Percentiles rank a stretch among this genome's conserved stretches.
Conservation (phyloP, 78 protist species). For the Creolimax fragrantissima region DNA sequence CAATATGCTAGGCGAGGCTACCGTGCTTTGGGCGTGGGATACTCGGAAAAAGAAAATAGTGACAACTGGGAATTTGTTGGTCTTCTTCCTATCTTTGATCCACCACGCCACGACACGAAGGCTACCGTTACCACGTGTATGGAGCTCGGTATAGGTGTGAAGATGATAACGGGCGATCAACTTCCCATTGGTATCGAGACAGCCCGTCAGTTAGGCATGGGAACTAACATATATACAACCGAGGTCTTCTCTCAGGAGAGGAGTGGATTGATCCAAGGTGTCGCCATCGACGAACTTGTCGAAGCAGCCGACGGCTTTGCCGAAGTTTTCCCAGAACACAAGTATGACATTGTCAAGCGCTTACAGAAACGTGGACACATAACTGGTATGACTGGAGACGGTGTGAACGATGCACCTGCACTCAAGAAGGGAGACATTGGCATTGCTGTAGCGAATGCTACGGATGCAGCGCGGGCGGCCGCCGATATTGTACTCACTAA, state of each 20-base stretch:
- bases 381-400: conserved; percentile 94
- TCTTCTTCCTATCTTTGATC: conserved; percentile 72
- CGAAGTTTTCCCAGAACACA: conserved; percentile 82
- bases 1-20: conserved; percentile 66
- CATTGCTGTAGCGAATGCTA: conserved; percentile 84
- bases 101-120: conserved; percentile 79
- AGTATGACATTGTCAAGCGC: conserved; percentile 70
- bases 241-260: conserved; percentile 38
- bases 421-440: conserved; percentile 90
- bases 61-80: conserved; percentile 64
- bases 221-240: conserved; percentile 40
- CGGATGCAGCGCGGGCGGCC: conserved; percentile 79
- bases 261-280: conserved; percentile 40
- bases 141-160: conserved; percentile 67
- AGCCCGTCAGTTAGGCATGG: conserved; percentile 60
- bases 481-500: conserved; percentile 73
- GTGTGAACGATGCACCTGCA: conserved; percentile 97
- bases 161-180: conserved; percentile 93
- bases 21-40: conserved; percentile 37
- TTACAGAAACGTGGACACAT: conserved; percentile 56
- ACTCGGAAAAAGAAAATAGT: conserved; percentile 20
- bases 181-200: conserved; percentile 74
- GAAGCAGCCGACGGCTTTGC: conserved; percentile 74
- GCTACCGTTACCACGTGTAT: conserved; percentile 50
- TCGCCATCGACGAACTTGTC: conserved; percentile 24